Evolutionary conservation across 2,329 filamentous ascomycete genomes (phyloP).

Genomic region (Botrytis porri): DNA sequence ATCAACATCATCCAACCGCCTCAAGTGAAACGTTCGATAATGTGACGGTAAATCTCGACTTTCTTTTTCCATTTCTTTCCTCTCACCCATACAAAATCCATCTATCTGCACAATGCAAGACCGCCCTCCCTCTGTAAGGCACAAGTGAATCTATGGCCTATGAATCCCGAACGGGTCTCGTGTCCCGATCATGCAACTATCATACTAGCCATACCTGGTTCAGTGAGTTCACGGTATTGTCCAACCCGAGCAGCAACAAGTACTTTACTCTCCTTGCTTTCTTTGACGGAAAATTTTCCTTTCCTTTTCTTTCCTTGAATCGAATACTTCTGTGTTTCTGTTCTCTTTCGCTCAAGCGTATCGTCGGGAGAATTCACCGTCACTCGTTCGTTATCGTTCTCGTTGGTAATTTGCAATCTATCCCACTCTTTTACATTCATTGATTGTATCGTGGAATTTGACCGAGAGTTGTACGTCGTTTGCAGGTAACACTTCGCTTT

Average conservation of each 20-base stretch:
- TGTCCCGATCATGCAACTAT: background rate
- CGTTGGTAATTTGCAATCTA: background rate
- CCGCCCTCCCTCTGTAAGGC: conserved; percentile 8
- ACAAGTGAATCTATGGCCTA: background rate
- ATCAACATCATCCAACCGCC: background rate
- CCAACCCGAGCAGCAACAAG: conserved; percentile 4
- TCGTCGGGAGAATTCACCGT: background rate
- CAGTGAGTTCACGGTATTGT: background rate
- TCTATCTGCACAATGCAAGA: background rate
- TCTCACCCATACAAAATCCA: background rate
- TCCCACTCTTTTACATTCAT: background rate
- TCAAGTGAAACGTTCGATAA: background rate
- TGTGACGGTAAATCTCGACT: background rate
- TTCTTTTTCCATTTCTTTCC: background rate
- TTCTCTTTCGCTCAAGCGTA: background rate
- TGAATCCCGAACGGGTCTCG: background rate
- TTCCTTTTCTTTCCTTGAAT: background rate
- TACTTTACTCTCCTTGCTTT: conserved; percentile 4
- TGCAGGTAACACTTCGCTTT: background rate
- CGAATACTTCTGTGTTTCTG: background rate
- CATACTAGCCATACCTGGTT: conserved; percentile 1
- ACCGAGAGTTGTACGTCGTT: background rate
- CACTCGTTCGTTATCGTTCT: background rate
- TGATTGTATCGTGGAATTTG: background rate
- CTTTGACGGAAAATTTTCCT: background rate